Percentiles rank a stretch among this genome's conserved stretches.
Evolutionary conservation across 2,329 filamentous ascomycete species (phyloP).

Genomic region (Curvularia sp.): DNA sequence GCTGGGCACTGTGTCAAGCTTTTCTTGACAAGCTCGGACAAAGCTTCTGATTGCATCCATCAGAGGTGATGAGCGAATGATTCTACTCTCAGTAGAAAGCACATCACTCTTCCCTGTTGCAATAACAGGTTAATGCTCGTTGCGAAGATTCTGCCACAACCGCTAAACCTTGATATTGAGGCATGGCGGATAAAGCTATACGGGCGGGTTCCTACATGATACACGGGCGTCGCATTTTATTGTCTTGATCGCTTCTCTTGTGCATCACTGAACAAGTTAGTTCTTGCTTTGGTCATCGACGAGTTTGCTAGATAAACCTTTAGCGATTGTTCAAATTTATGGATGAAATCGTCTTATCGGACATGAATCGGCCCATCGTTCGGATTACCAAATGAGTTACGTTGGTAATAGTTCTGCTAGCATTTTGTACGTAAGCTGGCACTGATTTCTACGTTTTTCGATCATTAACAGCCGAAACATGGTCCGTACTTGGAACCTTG

Average conservation of each 20-base stretch:
- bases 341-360: slow-evolving; percentile 28
- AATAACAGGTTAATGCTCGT: background rate
- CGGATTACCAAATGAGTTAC: too few species aligned
- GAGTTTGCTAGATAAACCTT: too few species aligned
- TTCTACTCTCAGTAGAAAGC: background rate
- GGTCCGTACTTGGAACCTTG: slow-evolving; percentile 25
- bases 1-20: background rate
- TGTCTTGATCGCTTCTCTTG: too few species aligned
- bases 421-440: slow-evolving; percentile 31
- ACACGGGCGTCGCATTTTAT: too few species aligned
- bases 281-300: too few species aligned
- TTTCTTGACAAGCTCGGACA: background rate
- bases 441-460: slow-evolving; percentile 31
- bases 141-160: background rate
- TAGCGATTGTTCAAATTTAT: too few species aligned
- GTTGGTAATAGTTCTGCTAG: slow-evolving; percentile 29
- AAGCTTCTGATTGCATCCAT: background rate
- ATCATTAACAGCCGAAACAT: slow-evolving; percentile 23
- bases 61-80: background rate
- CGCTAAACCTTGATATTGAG: background rate
- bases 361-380: slow-evolving; percentile 29
- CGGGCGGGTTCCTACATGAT: too few species aligned
- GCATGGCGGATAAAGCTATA: too few species aligned
- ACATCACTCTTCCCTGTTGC: too few species aligned
- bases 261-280: too few species aligned